These are phyloP conservation scores for Penicillium lagena DNA, from an alignment of 495 filamentous ascomycete genomes.

Conservation along the genomic window DNA sequence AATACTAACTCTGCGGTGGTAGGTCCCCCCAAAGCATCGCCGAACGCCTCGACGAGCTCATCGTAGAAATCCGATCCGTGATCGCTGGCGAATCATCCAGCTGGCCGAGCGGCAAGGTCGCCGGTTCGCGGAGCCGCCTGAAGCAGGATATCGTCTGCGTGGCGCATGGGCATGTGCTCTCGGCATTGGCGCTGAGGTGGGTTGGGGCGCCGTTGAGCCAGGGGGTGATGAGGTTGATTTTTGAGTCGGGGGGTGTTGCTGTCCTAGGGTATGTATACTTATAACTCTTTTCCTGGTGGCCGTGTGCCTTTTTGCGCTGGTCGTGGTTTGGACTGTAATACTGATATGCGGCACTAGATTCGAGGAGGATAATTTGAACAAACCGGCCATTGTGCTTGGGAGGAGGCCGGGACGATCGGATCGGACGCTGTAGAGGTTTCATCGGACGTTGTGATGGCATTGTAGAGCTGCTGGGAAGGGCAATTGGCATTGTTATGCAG, in stretches of 20 bases:
- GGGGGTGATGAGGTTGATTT: constrained; percentile 6
- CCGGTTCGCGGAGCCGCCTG: background rate
- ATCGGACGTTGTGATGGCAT: too few species aligned
- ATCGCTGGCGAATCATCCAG: background rate
- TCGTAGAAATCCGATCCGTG: background rate
- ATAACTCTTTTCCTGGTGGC: too few species aligned
- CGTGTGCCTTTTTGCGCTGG: too few species aligned
- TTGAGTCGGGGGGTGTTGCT: constrained; percentile 8
- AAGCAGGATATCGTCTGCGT: constrained; percentile 10
- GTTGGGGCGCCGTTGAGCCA: constrained; percentile 3
- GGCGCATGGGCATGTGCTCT: constrained; percentile 9
- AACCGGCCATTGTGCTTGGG: constrained; percentile 8
- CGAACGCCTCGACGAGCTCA: constrained; percentile 3
- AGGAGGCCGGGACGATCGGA: constrained; percentile 17
- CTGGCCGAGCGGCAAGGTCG: constrained; percentile 2
- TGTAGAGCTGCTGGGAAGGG: too few species aligned
- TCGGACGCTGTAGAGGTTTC: background rate
- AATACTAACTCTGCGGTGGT: background rate
- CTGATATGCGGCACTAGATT: background rate
- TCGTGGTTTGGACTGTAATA: too few species aligned
- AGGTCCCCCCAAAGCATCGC: constrained; percentile 8
- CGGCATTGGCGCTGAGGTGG: constrained; percentile 10
- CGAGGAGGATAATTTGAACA: constrained; percentile 7
- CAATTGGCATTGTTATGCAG: too few species aligned
- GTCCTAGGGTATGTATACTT: constrained; percentile 7